phyloP scores from a whole-genome alignment of 805 yeast species.

The Hanseniaspora osmophila region DNA sequence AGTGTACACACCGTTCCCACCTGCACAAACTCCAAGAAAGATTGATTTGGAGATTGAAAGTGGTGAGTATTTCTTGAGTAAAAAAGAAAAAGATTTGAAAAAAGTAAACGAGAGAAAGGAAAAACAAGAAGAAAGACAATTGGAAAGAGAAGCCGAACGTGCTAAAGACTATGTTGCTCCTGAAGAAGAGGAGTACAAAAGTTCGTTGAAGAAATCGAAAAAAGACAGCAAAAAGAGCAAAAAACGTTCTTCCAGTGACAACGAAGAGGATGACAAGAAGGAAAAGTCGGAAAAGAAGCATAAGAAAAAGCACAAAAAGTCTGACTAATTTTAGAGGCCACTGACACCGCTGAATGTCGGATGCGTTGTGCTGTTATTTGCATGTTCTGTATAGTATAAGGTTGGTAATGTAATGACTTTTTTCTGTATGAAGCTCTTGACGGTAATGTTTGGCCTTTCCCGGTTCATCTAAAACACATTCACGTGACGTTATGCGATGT shows the following conservation, averaged over 20 bases:
- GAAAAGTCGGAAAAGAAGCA: constrained; percentile 17
- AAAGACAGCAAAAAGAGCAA: constrained; percentile 13
- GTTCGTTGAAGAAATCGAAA: constrained; percentile 22
- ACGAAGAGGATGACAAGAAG: constrained; percentile 12
- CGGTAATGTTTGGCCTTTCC: too few species aligned
- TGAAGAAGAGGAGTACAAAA: constrained; percentile 48
- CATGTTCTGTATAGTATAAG: neutral
- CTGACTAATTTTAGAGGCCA: constrained; percentile 3
- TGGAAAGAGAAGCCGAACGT: constrained; percentile 52
- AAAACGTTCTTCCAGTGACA: constrained; percentile 12
- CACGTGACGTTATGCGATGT: too few species aligned
- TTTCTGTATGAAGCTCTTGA: too few species aligned
- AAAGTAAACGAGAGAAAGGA: constrained; percentile 64
- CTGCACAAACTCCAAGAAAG: constrained; percentile 92
- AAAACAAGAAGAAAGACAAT: constrained; percentile 59
- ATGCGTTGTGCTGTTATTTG: neutral
- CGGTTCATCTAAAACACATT: too few species aligned
- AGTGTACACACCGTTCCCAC: constrained; percentile 97
- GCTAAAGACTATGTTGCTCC: constrained; percentile 78
- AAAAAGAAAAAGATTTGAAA: constrained; percentile 62
- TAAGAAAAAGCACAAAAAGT: constrained; percentile 16
- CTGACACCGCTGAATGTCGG: neutral
- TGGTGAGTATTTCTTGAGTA: constrained; percentile 93
- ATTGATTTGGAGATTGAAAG: constrained; percentile 92
- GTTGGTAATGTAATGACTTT: too few species aligned